Evolutionary conservation across 768 basidiomycete genomes (phyloP), one percentile per base, ranked within the genome.

Genomic region (Tulasnella calospora): DNA sequence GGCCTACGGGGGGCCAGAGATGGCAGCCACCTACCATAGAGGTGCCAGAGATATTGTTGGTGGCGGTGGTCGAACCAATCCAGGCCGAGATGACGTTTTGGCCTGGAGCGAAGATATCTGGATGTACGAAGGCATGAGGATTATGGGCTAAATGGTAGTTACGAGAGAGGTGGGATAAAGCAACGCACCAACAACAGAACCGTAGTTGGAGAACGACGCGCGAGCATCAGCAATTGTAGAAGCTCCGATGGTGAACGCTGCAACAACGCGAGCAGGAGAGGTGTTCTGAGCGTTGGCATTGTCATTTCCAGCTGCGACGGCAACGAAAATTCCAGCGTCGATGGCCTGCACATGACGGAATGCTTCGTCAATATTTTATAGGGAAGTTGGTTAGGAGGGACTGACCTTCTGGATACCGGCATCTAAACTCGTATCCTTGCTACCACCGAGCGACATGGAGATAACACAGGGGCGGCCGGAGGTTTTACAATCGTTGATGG

Each of bases 141-240:
- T 15, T 13, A 12, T 15, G 21, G 51, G 51, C 23, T 12, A 51
- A n/a, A n/a, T 9, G 17, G n/a, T n/a, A n/a, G n/a, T n/a, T n/a
- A n/a, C n/a, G n/a, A n/a, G 33, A 35, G 23, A 0, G n/a, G 57
- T 19, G 6, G n/a, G 15, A 21, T 36, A 23, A 17, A 13, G 33
- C 19, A 30, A 61, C 27, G 74, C 30, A 75, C 61, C 80, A n/a
- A 67, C 44, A n/a, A 78, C 38, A 8, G 80, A 15, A 35, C 80
- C 80, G 38, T 41, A 81, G 80, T 81, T 81, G 46, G 94, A 96
- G 88, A 98, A 95, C 85, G 92, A 93, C 5, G 94, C 94, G 70
- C 94, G 91, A 79, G 92, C 91, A 80, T 95, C 94, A 61, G 84
- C 87, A 33, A 95, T 87, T 0, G 94, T 94, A 3, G 51, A 33